A percentile compares a stretch with the other conserved stretches of the same genome.
Evolutionary conservation across 2,329 filamentous ascomycete genomes (phyloP).

Genomic region (Delphinella strobiligena): DNA sequence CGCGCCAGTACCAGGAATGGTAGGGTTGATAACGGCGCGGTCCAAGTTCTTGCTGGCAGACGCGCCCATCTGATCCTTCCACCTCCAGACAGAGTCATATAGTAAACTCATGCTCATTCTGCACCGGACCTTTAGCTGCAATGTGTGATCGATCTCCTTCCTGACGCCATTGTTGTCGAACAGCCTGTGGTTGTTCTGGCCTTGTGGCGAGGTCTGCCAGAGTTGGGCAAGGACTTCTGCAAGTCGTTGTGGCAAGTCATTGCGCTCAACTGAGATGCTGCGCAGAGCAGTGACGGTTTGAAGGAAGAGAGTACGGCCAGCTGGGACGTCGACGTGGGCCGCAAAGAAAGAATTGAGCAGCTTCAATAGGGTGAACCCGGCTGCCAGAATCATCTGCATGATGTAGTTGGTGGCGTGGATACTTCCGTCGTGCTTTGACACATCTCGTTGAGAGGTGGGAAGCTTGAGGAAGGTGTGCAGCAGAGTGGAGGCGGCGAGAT

Average conservation of each 20-base stretch:
- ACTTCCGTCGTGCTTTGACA: slow-evolving; percentile 19
- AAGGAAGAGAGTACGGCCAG: slow-evolving; percentile 58
- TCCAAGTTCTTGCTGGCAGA: slow-evolving; percentile 36
- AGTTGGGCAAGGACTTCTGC: slow-evolving; percentile 81
- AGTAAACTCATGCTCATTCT: slow-evolving; percentile 77
- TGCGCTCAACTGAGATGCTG: slow-evolving; percentile 60
- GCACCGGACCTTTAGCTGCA: slow-evolving; percentile 72
- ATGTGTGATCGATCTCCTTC: slow-evolving; percentile 46
- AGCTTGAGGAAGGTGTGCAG: slow-evolving; percentile 58
- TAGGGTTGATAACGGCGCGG: slow-evolving; percentile 69
- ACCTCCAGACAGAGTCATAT: slow-evolving; percentile 76
- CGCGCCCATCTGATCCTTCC: slow-evolving; percentile 59
- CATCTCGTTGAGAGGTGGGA: slow-evolving; percentile 11
- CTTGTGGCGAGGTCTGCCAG: slow-evolving; percentile 49
- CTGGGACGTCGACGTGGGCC: slow-evolving; percentile 56
- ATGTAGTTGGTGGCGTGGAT: slow-evolving; percentile 63
- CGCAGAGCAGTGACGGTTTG: slow-evolving; percentile 59
- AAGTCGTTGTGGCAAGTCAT: slow-evolving; percentile 67
- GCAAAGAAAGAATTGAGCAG: slow-evolving; percentile 65
- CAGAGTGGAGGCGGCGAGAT: slow-evolving; percentile 58
- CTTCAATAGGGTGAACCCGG: slow-evolving; percentile 65
- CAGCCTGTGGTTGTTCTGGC: slow-evolving; percentile 14
- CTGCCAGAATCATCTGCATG: slow-evolving; percentile 76
- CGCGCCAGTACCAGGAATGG: slow-evolving; percentile 22
- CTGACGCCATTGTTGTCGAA: slow-evolving; percentile 19